These are phyloP conservation scores for Curvularia hawaiiensis DNA, from an alignment of 2,329 filamentous ascomycete genomes.

Conservation along the genomic window DNA sequence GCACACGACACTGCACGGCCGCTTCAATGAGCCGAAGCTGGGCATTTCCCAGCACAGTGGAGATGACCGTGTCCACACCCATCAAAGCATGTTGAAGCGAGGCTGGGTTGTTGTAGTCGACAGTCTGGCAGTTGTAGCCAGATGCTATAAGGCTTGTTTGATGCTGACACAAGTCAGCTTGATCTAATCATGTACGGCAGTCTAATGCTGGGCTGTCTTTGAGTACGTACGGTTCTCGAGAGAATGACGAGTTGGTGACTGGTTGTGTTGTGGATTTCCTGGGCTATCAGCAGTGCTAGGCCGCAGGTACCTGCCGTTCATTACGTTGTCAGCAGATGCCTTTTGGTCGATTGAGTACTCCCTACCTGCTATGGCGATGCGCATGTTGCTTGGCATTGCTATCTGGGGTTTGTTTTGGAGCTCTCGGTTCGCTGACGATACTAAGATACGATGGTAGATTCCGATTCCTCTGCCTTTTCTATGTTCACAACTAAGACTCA, in stretches of 20 bases:
- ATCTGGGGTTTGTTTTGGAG: conserved; percentile 6
- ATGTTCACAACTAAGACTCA: conserved; percentile 5
- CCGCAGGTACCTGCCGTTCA: conserved; percentile 58
- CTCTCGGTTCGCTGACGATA: conserved; percentile 1
- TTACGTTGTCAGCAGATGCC: not conserved
- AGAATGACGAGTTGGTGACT: conserved; percentile 73
- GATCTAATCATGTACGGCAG: not conserved
- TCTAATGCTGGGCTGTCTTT: not conserved
- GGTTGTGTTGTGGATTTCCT: conserved; percentile 64
- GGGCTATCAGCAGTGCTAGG: conserved; percentile 62
- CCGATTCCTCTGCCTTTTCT: conserved; percentile 10
- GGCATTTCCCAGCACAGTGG: conserved; percentile 68
- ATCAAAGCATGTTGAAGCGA: conserved; percentile 69
- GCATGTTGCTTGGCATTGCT: conserved; percentile 54
- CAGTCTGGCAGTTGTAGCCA: conserved; percentile 69
- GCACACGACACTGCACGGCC: conserved; percentile 67
- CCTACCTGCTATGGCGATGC: conserved; percentile 61
- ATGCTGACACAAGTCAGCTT: conserved; percentile 48
- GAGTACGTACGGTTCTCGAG: conserved; percentile 63
- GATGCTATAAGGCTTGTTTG: conserved; percentile 60
- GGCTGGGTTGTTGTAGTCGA: conserved; percentile 67
- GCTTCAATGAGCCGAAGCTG: conserved; percentile 76
- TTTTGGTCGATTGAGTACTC: not conserved
- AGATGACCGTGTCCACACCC: conserved; percentile 76
- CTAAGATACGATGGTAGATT: not conserved